Evolutionary conservation across 768 basidiomycete species (phyloP).

Genomic region (Trichaptum fuscoviolaceum): DNA sequence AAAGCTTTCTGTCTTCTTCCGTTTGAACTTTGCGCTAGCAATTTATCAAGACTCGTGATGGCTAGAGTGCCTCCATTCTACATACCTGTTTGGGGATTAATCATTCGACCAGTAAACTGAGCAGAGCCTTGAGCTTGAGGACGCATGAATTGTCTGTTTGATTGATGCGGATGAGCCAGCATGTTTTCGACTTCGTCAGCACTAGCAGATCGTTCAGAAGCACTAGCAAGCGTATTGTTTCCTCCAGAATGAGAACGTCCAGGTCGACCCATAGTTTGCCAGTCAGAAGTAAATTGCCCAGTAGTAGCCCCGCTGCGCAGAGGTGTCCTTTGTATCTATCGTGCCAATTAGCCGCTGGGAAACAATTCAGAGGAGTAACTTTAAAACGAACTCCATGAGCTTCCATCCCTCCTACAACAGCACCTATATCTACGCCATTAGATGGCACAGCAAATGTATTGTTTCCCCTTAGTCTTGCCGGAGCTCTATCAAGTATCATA

Average conservation of each 20-base stretch:
- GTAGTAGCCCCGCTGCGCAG: slow-evolving; percentile 8
- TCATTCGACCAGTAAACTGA: neutral
- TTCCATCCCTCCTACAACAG: slow-evolving; percentile 63
- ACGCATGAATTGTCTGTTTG: slow-evolving; percentile 1
- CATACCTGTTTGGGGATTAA: neutral
- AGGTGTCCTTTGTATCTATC: slow-evolving; percentile 21
- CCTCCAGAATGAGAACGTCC: neutral
- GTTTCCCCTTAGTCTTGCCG: neutral
- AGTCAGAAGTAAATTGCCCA: slow-evolving; percentile 2
- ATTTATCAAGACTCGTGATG: neutral
- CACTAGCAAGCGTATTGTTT: slow-evolving; percentile 1
- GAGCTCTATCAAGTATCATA: neutral
- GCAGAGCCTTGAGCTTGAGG: neutral
- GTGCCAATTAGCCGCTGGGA: neutral
- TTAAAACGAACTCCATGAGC: slow-evolving; percentile 45
- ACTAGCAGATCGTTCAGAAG: slow-evolving; percentile 61
- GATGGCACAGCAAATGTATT: neutral
- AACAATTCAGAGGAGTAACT: neutral
- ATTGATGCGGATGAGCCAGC: slow-evolving; percentile 27
- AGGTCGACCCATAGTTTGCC: neutral
- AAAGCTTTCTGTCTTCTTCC: slow-evolving; percentile 37
- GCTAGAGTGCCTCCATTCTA: neutral
- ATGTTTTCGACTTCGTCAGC: slow-evolving; percentile 70
- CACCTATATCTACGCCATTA: slow-evolving; percentile 41
- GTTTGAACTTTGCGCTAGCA: neutral